These are phyloP conservation scores for Opeltia flavorubescens DNA, from an alignment of 495 filamentous ascomycete species.

Conservation along the genomic window DNA sequence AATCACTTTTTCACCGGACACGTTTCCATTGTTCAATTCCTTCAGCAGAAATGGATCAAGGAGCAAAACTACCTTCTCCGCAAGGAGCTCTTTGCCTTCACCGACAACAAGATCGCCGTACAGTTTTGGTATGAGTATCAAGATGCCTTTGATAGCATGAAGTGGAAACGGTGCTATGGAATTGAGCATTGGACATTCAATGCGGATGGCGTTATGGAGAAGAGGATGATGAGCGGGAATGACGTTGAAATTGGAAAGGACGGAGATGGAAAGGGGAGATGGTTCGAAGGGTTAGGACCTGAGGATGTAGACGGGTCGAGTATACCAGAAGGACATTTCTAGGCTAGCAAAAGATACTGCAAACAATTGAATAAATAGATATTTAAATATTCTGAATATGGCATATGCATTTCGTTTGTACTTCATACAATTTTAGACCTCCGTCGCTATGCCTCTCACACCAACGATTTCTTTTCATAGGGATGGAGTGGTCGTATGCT, in stretches of 20 bases:
- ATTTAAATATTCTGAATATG: too few species aligned
- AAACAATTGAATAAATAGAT: too few species aligned
- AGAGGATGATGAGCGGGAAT: conserved; percentile 86
- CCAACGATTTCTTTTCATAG: too few species aligned
- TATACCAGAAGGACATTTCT: not conserved
- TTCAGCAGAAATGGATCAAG: conserved; percentile 62
- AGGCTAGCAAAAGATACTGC: too few species aligned
- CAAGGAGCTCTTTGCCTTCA: conserved; percentile 77
- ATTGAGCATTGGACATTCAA: conserved; percentile 90
- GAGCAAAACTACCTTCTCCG: conserved; percentile 64
- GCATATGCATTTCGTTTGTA: too few species aligned
- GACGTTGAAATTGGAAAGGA: conserved; percentile 51
- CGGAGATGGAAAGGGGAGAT: not conserved
- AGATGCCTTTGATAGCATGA: conserved; percentile 46
- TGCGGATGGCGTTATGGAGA: conserved; percentile 65
- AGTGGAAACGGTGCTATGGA: conserved; percentile 86
- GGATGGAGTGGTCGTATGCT: too few species aligned
- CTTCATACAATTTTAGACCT: too few species aligned
- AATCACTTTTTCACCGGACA: conserved; percentile 56
- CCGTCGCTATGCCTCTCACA: too few species aligned
- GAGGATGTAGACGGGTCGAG: not conserved
- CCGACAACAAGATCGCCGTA: conserved; percentile 59
- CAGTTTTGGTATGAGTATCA: conserved; percentile 91
- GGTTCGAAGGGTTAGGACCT: not conserved
- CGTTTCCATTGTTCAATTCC: conserved; percentile 52